These are phyloP conservation scores for Wallacemonas collosoma DNA, from an alignment of 208 protist genomes.

Conservation along the genomic window DNA sequence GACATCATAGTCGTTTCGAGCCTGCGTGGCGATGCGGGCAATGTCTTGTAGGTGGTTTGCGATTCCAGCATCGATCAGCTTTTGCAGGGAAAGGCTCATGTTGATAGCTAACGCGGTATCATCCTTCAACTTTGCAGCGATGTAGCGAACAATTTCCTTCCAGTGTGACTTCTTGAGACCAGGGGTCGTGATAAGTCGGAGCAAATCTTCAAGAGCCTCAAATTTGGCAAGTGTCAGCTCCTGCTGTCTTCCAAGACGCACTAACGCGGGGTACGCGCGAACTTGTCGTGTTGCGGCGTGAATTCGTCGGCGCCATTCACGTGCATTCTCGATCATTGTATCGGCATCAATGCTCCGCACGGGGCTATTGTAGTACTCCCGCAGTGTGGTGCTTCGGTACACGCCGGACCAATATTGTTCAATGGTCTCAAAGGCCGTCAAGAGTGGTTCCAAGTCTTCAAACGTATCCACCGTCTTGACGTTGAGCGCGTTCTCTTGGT, in stretches of 20 bases:
- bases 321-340: conserved; percentile 75
- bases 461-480: conserved; percentile 49
- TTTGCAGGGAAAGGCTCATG: conserved; percentile 55
- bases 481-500: conserved; percentile 42
- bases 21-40: conserved; percentile 61
- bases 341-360: conserved; percentile 53
- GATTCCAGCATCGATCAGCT: conserved; percentile 70
- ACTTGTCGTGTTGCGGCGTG: conserved; percentile 72
- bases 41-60: conserved; percentile 56
- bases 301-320: conserved; percentile 75
- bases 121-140: conserved; percentile 52
- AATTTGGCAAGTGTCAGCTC: conserved; percentile 76
- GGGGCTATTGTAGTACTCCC: conserved; percentile 73
- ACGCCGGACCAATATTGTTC: conserved; percentile 84
- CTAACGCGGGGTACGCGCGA: conserved; percentile 63
- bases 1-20: conserved; percentile 72
- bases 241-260: conserved; percentile 80
- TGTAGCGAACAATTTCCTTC: conserved; percentile 79
- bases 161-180: conserved; percentile 88
- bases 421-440: conserved; percentile 77
- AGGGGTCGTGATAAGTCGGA: conserved; percentile 72
- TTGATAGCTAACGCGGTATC: conserved; percentile 51
- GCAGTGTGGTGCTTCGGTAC: conserved; percentile 59
- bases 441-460: conserved; percentile 58
- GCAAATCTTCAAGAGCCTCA: conserved; percentile 69